Evolutionary conservation across 208 protist genomes (phyloP).

Genomic region (Jaenimonas drosophilae): DNA sequence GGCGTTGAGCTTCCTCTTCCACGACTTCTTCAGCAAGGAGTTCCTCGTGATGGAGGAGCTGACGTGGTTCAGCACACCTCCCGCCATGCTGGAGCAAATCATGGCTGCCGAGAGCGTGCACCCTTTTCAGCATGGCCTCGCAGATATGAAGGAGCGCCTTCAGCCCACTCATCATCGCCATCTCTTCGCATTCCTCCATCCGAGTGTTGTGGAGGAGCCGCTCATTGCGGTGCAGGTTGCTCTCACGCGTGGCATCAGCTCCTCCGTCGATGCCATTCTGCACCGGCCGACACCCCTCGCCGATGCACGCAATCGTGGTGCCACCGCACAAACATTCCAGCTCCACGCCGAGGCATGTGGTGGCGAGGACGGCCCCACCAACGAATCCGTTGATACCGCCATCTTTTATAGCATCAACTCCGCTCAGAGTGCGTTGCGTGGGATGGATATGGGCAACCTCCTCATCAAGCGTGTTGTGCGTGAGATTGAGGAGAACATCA

Average conservation of each 20-base stretch:
- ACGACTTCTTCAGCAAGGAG: conserved; percentile 68
- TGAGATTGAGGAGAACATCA: conserved; percentile 60
- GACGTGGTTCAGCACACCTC: conserved; percentile 63
- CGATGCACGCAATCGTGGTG: conserved; percentile 14
- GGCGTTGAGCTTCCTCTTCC: conserved; percentile 47
- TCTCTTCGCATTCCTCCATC: conserved; percentile 79
- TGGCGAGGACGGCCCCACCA: not conserved
- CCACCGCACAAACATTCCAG: conserved; percentile 10
- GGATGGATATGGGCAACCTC: conserved; percentile 78
- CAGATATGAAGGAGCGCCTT: conserved; percentile 58
- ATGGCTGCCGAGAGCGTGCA: conserved; percentile 66
- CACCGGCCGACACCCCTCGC: conserved; percentile 30
- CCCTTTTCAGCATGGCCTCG: conserved; percentile 43
- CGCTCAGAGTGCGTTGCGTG: conserved; percentile 53
- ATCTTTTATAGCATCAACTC: conserved; percentile 89
- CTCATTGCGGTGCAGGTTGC: conserved; percentile 82
- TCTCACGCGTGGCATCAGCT: conserved; percentile 41
- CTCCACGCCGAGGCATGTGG: not conserved
- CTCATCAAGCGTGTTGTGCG: conserved; percentile 85
- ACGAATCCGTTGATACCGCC: conserved; percentile 58
- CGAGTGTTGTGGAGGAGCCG: conserved; percentile 69
- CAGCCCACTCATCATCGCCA: conserved; percentile 54
- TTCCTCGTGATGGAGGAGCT: conserved; percentile 83
- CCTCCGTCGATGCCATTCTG: conserved; percentile 53
- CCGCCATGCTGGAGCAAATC: conserved; percentile 65